A percentile compares a stretch with the other conserved stretches of the same genome.
Conservation (phyloP, 2,329 filamentous ascomycete species). For the Zalaria obscura region DNA sequence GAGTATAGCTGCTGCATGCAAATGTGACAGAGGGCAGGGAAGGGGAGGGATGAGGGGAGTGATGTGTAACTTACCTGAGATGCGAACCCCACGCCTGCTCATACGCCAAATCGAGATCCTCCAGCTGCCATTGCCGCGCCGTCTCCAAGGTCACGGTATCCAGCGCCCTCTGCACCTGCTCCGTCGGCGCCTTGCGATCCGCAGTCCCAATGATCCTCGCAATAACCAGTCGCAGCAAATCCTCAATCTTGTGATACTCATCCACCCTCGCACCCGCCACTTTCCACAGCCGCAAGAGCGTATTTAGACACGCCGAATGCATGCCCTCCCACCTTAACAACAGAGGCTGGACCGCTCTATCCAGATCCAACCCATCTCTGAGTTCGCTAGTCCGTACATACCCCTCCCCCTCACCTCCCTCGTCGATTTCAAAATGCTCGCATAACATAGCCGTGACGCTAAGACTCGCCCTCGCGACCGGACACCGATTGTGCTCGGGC, state of each 20-base stretch:
- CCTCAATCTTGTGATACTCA: constrained; percentile 87
- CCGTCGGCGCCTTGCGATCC: constrained; percentile 65
- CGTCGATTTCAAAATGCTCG: constrained; percentile 87
- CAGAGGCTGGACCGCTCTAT: constrained; percentile 74
- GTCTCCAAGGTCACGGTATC: constrained; percentile 66
- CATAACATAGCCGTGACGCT: constrained; percentile 79
- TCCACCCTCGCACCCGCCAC: constrained; percentile 68
- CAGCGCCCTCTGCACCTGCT: constrained; percentile 81
- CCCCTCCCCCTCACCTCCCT: constrained; percentile 30
- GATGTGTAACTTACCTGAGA: constrained; percentile 36
- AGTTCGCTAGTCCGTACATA: constrained; percentile 21
- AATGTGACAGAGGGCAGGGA: neutral
- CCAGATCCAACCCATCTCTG: constrained; percentile 53
- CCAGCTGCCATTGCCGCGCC: constrained; percentile 82
- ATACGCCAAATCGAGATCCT: constrained; percentile 77
- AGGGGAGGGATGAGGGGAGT: neutral
- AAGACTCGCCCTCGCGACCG: constrained; percentile 73
- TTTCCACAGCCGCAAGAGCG: constrained; percentile 89
- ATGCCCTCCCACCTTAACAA: constrained; percentile 86
- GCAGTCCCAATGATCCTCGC: constrained; percentile 81
- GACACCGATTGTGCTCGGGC: constrained; percentile 60
- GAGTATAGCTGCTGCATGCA: constrained; percentile 8
- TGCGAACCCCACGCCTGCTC: constrained; percentile 92
- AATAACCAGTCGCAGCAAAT: constrained; percentile 77
- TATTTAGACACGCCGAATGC: constrained; percentile 71